Percentiles rank a stretch among this genome's conserved stretches.
phyloP scores from a whole-genome alignment of 768 basidiomycete species.

The Trametopsis cervina region DNA sequence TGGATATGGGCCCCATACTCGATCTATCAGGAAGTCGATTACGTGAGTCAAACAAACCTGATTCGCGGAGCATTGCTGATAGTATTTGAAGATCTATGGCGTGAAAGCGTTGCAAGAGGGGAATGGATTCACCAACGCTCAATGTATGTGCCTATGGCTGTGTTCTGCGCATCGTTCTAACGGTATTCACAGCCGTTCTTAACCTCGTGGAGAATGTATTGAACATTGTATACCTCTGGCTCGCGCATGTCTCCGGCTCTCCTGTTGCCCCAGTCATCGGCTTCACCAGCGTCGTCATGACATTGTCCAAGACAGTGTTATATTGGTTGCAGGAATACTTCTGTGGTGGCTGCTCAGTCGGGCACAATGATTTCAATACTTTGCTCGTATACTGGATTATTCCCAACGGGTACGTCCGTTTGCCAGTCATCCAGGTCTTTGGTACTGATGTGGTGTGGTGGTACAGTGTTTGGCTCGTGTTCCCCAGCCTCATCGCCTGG shows the following conservation, averaged over 20 bases:
- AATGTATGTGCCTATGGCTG: slow-evolving; percentile 44
- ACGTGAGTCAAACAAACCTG: too few relatives aligned
- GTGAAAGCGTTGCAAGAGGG: slow-evolving; percentile 51
- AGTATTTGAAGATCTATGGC: slow-evolving; percentile 60
- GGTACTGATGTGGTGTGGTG: not conserved
- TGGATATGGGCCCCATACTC: slow-evolving; percentile 89
- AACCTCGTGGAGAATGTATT: slow-evolving; percentile 76
- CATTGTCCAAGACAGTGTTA: slow-evolving; percentile 78
- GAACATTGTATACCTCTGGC: slow-evolving; percentile 71
- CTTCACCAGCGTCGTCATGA: slow-evolving; percentile 68
- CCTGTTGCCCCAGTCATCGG: slow-evolving; percentile 70
- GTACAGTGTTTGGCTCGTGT: slow-evolving; percentile 66
- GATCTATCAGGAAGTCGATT: slow-evolving; percentile 62
- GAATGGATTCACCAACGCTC: slow-evolving; percentile 81
- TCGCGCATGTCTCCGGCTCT: slow-evolving; percentile 53
- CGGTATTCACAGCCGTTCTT: slow-evolving; percentile 47
- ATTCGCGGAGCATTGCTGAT: too few relatives aligned
- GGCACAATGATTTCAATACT: slow-evolving; percentile 56
- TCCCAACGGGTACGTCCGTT: slow-evolving; percentile 63
- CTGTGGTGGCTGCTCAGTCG: slow-evolving; percentile 59
- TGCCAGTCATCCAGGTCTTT: not conserved
- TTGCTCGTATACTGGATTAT: slow-evolving; percentile 61
- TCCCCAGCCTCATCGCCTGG: slow-evolving; percentile 55
- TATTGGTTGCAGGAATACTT: slow-evolving; percentile 79
- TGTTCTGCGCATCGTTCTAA: not conserved